A percentile compares a stretch with the other conserved stretches of the same genome.
phyloP scores from a whole-genome alignment of 2,329 filamentous ascomycete species.

The Trichophyton simii region DNA sequence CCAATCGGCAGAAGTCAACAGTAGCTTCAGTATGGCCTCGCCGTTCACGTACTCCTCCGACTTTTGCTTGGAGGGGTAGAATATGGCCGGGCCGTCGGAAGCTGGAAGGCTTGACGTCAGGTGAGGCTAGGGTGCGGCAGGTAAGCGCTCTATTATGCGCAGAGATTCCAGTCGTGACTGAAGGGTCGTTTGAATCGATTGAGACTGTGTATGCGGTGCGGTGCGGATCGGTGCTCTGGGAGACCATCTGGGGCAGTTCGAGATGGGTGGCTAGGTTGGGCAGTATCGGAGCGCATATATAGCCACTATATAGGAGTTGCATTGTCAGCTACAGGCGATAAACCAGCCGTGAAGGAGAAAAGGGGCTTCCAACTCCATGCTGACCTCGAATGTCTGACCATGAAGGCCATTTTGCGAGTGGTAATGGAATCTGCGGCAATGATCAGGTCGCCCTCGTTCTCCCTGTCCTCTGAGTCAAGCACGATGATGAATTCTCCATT shows the following conservation, averaged over 20 bases:
- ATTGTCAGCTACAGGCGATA: not conserved
- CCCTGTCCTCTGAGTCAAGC: slow-evolving; percentile 79
- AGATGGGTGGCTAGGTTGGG: slow-evolving; percentile 56
- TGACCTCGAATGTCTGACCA: slow-evolving; percentile 73
- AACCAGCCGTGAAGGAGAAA: not conserved
- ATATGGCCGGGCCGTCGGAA: slow-evolving; percentile 84
- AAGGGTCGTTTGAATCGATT: slow-evolving; percentile 62
- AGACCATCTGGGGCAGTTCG: slow-evolving; percentile 82
- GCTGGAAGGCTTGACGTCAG: slow-evolving; percentile 41
- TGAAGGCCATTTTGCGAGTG: slow-evolving; percentile 84
- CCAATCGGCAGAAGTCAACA: slow-evolving; percentile 75
- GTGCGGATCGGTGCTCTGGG: slow-evolving; percentile 64
- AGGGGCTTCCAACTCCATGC: not conserved
- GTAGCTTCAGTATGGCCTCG: slow-evolving; percentile 88
- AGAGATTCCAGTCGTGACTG: slow-evolving; percentile 77
- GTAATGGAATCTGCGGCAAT: slow-evolving; percentile 80
- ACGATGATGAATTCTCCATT: slow-evolving; percentile 90
- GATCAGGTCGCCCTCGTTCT: slow-evolving; percentile 97
- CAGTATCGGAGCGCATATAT: slow-evolving; percentile 78
- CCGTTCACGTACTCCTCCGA: slow-evolving; percentile 68
- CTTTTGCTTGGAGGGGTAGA: slow-evolving; percentile 65
- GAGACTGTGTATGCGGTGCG: slow-evolving; percentile 88
- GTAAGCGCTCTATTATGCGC: slow-evolving; percentile 77
- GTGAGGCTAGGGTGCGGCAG: slow-evolving; percentile 63
- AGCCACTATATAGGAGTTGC: slow-evolving; percentile 43